Percentiles rank a stretch among this genome's conserved stretches.
Evolutionary conservation across 2,329 filamentous ascomycete genomes (phyloP).

Genomic region (Claviceps humidiphila): DNA sequence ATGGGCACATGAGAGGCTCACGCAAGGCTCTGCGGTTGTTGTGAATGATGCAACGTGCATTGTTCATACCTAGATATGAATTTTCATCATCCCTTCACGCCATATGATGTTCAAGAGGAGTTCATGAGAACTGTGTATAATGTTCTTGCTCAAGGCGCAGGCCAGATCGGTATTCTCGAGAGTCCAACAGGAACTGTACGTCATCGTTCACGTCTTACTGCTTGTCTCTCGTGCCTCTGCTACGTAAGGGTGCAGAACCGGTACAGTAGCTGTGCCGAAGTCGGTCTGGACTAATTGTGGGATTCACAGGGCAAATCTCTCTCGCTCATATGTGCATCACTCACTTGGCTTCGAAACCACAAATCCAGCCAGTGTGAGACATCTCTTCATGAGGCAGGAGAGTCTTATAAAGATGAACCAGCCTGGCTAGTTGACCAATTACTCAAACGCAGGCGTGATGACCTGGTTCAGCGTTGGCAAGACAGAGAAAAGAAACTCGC

Average conservation of each 20-base stretch:
- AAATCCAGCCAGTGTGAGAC: constrained; percentile 49
- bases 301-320: constrained; percentile 63
- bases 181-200: constrained; percentile 72
- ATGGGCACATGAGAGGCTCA: constrained; percentile 6
- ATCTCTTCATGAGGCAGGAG: constrained; percentile 30
- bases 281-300: not conserved
- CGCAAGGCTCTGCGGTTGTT: constrained; percentile 5
- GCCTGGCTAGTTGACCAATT: constrained; percentile 76
- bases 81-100: constrained; percentile 79
- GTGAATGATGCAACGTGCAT: constrained; percentile 9
- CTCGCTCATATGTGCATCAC: constrained; percentile 74
- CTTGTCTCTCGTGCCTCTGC: not conserved
- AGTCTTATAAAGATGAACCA: constrained; percentile 52
- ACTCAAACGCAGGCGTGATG: constrained; percentile 51
- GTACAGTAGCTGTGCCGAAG: too few relatives aligned
- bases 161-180: constrained; percentile 78
- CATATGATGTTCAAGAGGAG: constrained; percentile 74
- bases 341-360: constrained; percentile 83
- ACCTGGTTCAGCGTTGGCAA: constrained; percentile 52
- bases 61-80: constrained; percentile 27
- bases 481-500: constrained; percentile 62
- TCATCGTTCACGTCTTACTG: not conserved
- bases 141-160: constrained; percentile 55
- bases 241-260: not conserved
- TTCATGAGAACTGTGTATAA: constrained; percentile 79